These are phyloP conservation scores for Boletus pseudo-olivaceus DNA, from an alignment of 768 basidiomycete genomes.

Conservation along the genomic window DNA sequence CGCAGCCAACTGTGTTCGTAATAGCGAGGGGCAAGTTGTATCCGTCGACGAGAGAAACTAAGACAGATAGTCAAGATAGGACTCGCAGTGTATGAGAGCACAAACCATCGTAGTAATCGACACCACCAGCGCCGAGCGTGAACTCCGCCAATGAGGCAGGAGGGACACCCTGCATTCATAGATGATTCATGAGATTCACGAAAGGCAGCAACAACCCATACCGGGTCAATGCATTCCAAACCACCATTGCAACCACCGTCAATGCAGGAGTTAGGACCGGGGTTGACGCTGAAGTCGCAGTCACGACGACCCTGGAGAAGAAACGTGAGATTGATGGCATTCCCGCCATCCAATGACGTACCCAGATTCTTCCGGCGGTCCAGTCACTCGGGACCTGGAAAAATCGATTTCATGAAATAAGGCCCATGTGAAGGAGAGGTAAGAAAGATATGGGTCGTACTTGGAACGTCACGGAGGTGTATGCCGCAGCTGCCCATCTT, in stretches of 20 bases:
- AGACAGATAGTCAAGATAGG: neutral
- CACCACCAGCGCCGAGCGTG: constrained; percentile 45
- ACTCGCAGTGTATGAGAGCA: neutral
- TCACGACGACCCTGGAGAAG: constrained; percentile 44
- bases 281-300: constrained; percentile 55
- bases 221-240: constrained; percentile 50
- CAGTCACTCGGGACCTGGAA: constrained; percentile 56
- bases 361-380: constrained; percentile 67
- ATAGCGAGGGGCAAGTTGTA: constrained; percentile 62
- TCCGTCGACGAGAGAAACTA: constrained; percentile 65
- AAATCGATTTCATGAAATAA: neutral
- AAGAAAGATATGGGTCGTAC: constrained; percentile 4
- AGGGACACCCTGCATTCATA: constrained; percentile 48
- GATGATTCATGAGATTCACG: neutral
- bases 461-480: constrained; percentile 27
- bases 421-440: neutral
- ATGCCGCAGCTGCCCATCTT: constrained; percentile 35
- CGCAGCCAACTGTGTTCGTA: constrained; percentile 52
- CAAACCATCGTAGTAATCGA: constrained; percentile 61
- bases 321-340: neutral
- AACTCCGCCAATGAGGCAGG: constrained; percentile 70
- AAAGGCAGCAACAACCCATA: constrained; percentile 10
- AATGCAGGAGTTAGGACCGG: constrained; percentile 54
- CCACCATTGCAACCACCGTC: constrained; percentile 72
- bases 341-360: constrained; percentile 6